A percentile compares a stretch with the other conserved stretches of the same genome.
These are phyloP conservation scores for Handroanthus guayacan DNA, from an alignment of 257 asterid species.

Conservation along the genomic window DNA sequence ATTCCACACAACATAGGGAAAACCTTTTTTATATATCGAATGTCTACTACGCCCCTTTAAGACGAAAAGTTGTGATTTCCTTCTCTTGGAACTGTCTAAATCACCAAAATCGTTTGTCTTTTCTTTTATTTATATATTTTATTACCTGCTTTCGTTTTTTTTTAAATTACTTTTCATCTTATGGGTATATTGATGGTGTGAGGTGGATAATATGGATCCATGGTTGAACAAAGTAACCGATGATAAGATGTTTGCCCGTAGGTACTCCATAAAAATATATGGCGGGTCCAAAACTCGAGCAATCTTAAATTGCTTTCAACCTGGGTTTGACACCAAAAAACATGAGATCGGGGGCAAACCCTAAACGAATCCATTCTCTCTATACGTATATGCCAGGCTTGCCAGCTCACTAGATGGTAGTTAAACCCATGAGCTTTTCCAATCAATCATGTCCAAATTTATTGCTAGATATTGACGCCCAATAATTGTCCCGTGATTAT, in stretches of 20 bases:
- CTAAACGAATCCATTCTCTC: neutral
- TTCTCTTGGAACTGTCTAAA: too few relatives aligned
- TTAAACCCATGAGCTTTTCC: neutral
- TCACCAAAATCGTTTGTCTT: too few relatives aligned
- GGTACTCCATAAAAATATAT: slow-evolving; percentile 24
- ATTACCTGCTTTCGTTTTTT: neutral
- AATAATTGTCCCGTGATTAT: too few relatives aligned
- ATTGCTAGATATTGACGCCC: too few relatives aligned
- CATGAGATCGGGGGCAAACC: neutral
- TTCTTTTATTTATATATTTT: too few relatives aligned
- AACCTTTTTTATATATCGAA: too few relatives aligned
- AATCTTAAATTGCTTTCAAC: too few relatives aligned
- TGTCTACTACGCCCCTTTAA: too few relatives aligned
- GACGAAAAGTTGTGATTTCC: too few relatives aligned
- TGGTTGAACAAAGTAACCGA: slow-evolving; percentile 13
- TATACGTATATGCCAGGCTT: neutral
- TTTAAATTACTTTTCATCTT: neutral
- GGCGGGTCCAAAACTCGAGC: slow-evolving; percentile 28
- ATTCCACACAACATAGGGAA: too few relatives aligned
- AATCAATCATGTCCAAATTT: too few relatives aligned
- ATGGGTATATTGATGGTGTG: neutral
- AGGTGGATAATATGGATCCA: neutral
- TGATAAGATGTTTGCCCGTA: slow-evolving; percentile 28
- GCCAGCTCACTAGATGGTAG: neutral
- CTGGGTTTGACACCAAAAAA: neutral